Base-by-base conservation (phyloP, 768 basidiomycete species). In the Cystobasidium ongulense region DNA sequence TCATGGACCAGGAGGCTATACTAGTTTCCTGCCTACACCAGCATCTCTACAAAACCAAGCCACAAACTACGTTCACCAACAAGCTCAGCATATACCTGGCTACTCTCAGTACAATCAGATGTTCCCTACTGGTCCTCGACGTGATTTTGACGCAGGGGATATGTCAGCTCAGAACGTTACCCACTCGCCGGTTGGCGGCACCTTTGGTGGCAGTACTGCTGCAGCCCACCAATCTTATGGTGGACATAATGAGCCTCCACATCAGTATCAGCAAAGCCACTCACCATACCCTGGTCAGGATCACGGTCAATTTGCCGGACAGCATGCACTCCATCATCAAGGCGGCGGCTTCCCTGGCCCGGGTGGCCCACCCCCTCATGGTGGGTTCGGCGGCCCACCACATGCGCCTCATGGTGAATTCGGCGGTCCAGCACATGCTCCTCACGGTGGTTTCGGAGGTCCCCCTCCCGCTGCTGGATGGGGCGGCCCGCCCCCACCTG, bases 1-100 rank as follows among this genome's bases (percentile, higher is more conserved):
- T 7, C 43, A 50, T 25, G 65, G 65, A 27, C 65, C 65, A n/a
- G 65, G 65, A 23, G 65, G 65, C 18, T 67, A 85, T 39, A 54
- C 50, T 4, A 54, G 50, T 29, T 71, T 71, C 68, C 81, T 73
- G 86, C 86, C 0, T 81, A 84, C 50, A 81, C 80, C 54, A 82
- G 86, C 57, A 88, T 84, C 1, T 78, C 82, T 67, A 10, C 65
- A 67, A 39, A n/a, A 33, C 13, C 81, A 85, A 50, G 80, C 84
- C 61, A 87, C 87, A 79, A 81, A 84, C 18, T 80, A 83, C 36
- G 18, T 87, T 1, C 76, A 82, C n/a, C 83, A 84, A 53, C 0
- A 86, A 75, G 79, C 82, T 63, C 78, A 83, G 27, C 75, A 79
- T 41, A 82, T 87, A 39, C 87, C 87, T 0, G 85, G 84, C 1